phyloP scores from a whole-genome alignment of 1,284 basidiomycete species.

The Porodaedalea pini region DNA sequence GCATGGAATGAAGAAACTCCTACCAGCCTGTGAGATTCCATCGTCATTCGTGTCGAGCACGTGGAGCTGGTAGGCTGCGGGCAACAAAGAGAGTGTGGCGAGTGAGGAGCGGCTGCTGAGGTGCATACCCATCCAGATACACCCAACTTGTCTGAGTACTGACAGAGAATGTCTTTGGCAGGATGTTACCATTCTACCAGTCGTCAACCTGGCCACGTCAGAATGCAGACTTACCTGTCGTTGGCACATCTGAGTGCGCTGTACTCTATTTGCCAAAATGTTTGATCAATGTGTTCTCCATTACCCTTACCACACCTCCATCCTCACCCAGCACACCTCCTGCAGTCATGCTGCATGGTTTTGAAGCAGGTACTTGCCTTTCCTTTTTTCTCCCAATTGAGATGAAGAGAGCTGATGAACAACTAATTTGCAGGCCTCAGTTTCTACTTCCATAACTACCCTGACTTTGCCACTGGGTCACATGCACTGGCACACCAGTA shows the following conservation, averaged over 20 bases:
- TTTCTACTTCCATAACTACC: conserved; percentile 78
- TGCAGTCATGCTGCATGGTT: conserved; percentile 86
- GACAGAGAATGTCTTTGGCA: conserved; percentile 26
- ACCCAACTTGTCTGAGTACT: background rate
- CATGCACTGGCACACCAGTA: conserved; percentile 58
- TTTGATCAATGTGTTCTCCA: conserved; percentile 83
- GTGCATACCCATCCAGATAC: conserved; percentile 32
- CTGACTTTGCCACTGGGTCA: conserved; percentile 75
- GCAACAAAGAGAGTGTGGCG: conserved; percentile 66
- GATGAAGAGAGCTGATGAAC: background rate
- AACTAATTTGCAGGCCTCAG: conserved; percentile 57
- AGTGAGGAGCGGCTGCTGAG: conserved; percentile 72
- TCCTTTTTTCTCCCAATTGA: background rate
- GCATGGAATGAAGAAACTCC: conserved; percentile 34
- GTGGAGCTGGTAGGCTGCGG: conserved; percentile 57
- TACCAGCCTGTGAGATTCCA: conserved; percentile 65
- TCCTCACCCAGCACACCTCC: conserved; percentile 48
- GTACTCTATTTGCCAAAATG: conserved; percentile 59
- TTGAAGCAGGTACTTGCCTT: conserved; percentile 56
- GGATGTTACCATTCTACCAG: conserved; percentile 67
- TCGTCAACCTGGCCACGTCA: conserved; percentile 38
- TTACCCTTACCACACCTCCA: conserved; percentile 38
- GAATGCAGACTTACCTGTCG: conserved; percentile 40
- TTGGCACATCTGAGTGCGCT: conserved; percentile 58
- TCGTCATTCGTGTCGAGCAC: conserved; percentile 60